These are phyloP conservation scores for Metarhizium guizhouense DNA, from an alignment of 2,329 filamentous ascomycete genomes.

Conservation along the genomic window DNA sequence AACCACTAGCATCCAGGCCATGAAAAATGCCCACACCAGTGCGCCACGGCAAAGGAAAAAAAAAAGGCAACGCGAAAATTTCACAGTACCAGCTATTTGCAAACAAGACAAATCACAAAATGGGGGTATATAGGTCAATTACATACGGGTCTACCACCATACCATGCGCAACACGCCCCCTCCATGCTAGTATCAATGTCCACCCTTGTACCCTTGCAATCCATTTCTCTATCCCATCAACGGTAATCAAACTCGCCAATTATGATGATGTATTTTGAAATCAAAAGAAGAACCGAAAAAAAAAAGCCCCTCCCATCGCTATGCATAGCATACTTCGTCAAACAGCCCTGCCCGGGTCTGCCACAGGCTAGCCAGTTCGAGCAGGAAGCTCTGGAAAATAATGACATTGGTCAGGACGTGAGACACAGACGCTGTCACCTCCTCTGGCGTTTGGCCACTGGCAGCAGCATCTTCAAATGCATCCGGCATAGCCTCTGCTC, in stretches of 20 bases:
- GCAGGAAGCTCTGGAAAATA: slow-evolving; percentile 69
- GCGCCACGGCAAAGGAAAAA: no score
- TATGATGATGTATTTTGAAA: not conserved
- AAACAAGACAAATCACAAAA: no score
- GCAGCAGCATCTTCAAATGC: slow-evolving; percentile 11
- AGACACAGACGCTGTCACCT: slow-evolving; percentile 55
- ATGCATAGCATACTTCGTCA: slow-evolving; percentile 60
- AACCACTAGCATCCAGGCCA: no score
- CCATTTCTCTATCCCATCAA: not conserved
- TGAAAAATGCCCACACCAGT: no score
- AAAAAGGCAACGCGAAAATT: no score
- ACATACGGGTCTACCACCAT: not conserved
- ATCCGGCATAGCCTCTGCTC: not conserved
- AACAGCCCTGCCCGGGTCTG: slow-evolving; percentile 69
- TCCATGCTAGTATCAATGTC: not conserved
- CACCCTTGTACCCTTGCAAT: not conserved
- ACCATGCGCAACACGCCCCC: not conserved
- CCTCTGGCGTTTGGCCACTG: slow-evolving; percentile 1
- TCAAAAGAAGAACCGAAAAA: not conserved
- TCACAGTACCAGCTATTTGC: no score
- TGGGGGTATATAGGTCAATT: slow-evolving; percentile 1
- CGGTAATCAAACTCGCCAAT: not conserved
- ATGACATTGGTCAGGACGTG: slow-evolving; percentile 74
- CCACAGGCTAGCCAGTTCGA: slow-evolving; percentile 66
- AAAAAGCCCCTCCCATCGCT: not conserved